Conservation (phyloP, 805 yeast genomes). For the Schizosaccharomyces lindneri region DNA sequence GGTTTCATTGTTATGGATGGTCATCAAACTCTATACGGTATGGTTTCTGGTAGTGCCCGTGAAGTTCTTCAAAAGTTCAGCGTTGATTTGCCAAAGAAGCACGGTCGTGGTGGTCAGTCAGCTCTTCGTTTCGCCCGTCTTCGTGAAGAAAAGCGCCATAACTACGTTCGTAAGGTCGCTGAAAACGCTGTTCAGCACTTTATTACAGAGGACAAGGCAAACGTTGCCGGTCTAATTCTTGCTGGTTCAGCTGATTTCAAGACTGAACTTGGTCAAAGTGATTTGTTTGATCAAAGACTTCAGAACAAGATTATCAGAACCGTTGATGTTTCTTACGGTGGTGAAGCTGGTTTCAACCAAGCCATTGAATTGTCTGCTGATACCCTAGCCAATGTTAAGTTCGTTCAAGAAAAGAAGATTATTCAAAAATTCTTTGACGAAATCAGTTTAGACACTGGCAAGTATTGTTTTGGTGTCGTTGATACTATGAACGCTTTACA, state of each 20-base stretch:
- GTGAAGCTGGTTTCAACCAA: slow-evolving; percentile 97
- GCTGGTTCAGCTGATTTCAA: slow-evolving; percentile 99
- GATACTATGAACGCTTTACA: slow-evolving; percentile 92
- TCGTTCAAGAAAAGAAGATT: slow-evolving; percentile 92
- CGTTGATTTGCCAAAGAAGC: slow-evolving; percentile 96
- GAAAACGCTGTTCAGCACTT: slow-evolving; percentile 95
- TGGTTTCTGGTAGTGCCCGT: slow-evolving; percentile 88
- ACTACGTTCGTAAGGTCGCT: slow-evolving; percentile 92
- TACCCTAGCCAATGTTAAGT: slow-evolving; percentile 86
- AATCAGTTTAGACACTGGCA: slow-evolving; percentile 90
- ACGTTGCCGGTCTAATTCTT: slow-evolving; percentile 76
- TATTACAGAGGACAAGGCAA: slow-evolving; percentile 81
- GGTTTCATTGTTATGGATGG: slow-evolving; percentile 99
- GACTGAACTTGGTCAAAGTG: slow-evolving; percentile 78
- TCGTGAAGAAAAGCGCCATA: slow-evolving; percentile 97
- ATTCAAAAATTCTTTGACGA: slow-evolving; percentile 84
- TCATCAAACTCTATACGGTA: slow-evolving; percentile 91
- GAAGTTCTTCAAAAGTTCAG: slow-evolving; percentile 87
- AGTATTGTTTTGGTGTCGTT: slow-evolving; percentile 90
- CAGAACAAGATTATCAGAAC: slow-evolving; percentile 67
- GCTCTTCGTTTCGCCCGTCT: slow-evolving; percentile 96
- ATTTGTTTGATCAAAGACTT: slow-evolving; percentile 75
- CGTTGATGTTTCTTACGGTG: slow-evolving; percentile 96
- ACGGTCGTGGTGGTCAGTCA: slow-evolving; percentile 99
- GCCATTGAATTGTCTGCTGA: slow-evolving; percentile 96